Conservation (phyloP, 129 eudicot genomes). For the Ambrosia artemisiifolia region DNA sequence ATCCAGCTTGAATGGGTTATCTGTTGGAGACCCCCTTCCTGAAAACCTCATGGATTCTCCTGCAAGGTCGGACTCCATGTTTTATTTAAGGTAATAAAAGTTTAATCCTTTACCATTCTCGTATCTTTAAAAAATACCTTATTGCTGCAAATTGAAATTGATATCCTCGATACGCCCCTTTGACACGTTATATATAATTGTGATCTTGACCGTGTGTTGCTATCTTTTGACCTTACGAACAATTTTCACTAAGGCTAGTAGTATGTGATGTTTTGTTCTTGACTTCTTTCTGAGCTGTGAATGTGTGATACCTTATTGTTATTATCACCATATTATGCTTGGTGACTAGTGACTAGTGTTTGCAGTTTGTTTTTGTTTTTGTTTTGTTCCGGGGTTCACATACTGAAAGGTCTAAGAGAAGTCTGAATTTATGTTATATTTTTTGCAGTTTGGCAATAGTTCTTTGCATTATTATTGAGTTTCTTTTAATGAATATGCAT, state of each 20-base stretch:
- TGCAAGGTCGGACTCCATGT: constrained; percentile 68
- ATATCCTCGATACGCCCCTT: not conserved
- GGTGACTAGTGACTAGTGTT: constrained; percentile 11
- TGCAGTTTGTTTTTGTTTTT: constrained; percentile 14
- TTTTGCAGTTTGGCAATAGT: not conserved
- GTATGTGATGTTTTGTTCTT: not conserved
- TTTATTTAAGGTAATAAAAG: constrained; percentile 50
- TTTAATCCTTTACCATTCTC: not conserved
- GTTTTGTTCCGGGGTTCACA: constrained; percentile 1
- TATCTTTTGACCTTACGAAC: no score
- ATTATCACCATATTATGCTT: not conserved
- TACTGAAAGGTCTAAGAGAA: constrained; percentile 1
- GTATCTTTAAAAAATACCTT: not conserved
- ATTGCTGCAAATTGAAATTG: not conserved
- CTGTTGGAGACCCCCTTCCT: constrained; percentile 77
- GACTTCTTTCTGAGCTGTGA: not conserved
- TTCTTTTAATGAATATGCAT: constrained; percentile 5
- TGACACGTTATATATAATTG: not conserved
- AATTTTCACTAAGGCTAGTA: no score
- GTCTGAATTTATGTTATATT: not conserved
- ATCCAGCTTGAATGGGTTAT: constrained; percentile 86
- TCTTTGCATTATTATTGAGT: not conserved
- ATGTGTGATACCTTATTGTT: not conserved
- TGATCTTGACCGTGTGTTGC: not conserved
- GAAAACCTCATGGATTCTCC: constrained; percentile 86